Evolutionary conservation across 192 early-diverging fungal genomes (phyloP).

Genomic region (Dissophora ornata): DNA sequence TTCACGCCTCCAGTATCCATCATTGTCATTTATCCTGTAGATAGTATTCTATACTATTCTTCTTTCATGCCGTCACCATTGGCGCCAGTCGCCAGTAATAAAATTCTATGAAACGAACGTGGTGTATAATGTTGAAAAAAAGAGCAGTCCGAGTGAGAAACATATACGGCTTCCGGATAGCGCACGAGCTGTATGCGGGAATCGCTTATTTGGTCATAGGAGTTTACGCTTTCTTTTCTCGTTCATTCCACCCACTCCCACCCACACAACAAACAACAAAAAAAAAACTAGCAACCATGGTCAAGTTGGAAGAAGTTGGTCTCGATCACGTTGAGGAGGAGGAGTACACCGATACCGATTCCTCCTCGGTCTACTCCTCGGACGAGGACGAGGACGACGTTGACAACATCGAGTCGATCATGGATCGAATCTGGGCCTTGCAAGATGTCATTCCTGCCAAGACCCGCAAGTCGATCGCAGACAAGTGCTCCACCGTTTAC

Average conservation of each 20-base stretch:
- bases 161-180: too few species aligned
- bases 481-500: slow-evolving; percentile 61
- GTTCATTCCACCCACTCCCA: background rate
- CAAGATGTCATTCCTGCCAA: slow-evolving; percentile 87
- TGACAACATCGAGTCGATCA: slow-evolving; percentile 79
- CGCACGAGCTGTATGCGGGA: too few species aligned
- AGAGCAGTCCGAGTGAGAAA: slow-evolving; percentile 9
- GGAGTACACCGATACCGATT: slow-evolving; percentile 62
- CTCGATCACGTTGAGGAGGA: slow-evolving; percentile 61
- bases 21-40: background rate
- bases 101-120: too few species aligned
- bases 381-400: slow-evolving; percentile 64
- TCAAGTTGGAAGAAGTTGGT: slow-evolving; percentile 64
- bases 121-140: too few species aligned
- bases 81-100: too few species aligned
- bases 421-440: slow-evolving; percentile 84
- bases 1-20: background rate
- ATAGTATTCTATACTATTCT: too few species aligned
- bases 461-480: slow-evolving; percentile 72
- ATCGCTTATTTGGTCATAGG: background rate
- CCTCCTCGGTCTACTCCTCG: slow-evolving; percentile 69
- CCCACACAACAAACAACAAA: background rate
- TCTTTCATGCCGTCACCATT: background rate
- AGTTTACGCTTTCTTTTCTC: too few species aligned
- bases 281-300: slow-evolving; percentile 42